These are phyloP conservation scores for Cymbomonas tetramitiformis DNA, from an alignment of 139 green algal genomes.

Conservation along the genomic window DNA sequence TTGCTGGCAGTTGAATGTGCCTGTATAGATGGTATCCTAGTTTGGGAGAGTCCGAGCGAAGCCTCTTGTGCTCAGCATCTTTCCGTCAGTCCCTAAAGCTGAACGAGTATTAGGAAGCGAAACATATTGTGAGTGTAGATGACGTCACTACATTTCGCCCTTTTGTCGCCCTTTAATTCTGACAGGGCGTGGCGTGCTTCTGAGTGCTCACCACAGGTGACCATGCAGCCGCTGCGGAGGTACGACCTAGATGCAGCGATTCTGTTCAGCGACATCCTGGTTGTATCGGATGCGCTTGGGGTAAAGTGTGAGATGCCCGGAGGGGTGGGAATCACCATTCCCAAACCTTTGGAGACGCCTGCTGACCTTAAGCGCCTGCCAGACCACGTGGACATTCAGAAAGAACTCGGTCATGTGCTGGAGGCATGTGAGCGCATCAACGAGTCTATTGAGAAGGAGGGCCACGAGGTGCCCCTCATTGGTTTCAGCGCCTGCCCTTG, in stretches of 20 bases:
- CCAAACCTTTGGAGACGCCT: constrained; percentile 6
- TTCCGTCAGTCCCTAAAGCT: too few relatives aligned
- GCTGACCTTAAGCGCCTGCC: constrained; percentile 13
- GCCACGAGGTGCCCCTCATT: constrained; percentile 16
- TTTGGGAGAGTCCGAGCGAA: too few relatives aligned
- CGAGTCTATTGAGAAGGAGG: constrained; percentile 12
- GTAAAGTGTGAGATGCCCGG: constrained; percentile 23
- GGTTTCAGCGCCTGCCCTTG: constrained; percentile 22
- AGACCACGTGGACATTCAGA: constrained; percentile 9
- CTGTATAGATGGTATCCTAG: too few relatives aligned
- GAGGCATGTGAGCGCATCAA: constrained; percentile 9
- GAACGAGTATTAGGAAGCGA: too few relatives aligned
- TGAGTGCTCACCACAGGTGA: constrained; percentile 1
- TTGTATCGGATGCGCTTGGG: constrained; percentile 20
- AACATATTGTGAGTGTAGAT: neutral
- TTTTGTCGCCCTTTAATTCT: neutral
- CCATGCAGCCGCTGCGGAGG: constrained; percentile 20
- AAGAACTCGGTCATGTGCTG: constrained; percentile 15
- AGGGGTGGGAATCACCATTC: constrained; percentile 17
- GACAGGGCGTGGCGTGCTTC: neutral
- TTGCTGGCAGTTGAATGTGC: too few relatives aligned
- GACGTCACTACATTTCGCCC: neutral
- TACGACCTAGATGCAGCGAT: constrained; percentile 26
- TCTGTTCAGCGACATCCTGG: constrained; percentile 25
- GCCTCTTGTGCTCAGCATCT: too few relatives aligned